A percentile compares a stretch with the other conserved stretches of the same genome.
Conservation (phyloP, 495 filamentous ascomycete genomes). For the Annulohypoxylon maeteangense region DNA sequence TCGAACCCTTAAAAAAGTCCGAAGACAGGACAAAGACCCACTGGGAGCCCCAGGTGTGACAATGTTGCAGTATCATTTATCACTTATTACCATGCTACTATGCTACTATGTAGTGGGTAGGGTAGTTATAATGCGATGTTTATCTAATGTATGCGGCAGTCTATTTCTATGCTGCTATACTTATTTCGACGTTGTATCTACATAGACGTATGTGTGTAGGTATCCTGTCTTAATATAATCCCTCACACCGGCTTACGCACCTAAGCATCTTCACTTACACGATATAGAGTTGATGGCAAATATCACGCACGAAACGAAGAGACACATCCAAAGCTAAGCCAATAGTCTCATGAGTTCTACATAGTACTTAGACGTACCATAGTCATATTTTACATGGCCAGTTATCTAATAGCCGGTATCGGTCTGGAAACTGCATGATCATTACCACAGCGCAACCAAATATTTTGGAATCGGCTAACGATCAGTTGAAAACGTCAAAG, state of each 20-base stretch:
- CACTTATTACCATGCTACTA: conserved; percentile 12
- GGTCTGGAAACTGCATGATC: conserved; percentile 1
- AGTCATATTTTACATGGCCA: background rate
- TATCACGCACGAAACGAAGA: conserved; percentile 10
- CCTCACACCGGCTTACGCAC: conserved; percentile 25
- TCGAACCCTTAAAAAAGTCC: background rate
- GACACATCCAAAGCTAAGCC: background rate
- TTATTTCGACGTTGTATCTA: background rate
- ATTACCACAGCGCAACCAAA: background rate
- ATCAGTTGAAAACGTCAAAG: conserved; percentile 16
- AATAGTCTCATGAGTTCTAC: background rate
- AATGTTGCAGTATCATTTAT: conserved; percentile 20
- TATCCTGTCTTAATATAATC: conserved; percentile 31
- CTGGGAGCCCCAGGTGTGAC: background rate
- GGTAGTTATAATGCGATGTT: conserved; percentile 2
- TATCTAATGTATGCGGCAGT: background rate
- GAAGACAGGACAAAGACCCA: background rate
- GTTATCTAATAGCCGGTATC: conserved; percentile 26
- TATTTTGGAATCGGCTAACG: conserved; percentile 8
- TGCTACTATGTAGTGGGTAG: background rate
- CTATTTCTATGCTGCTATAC: background rate
- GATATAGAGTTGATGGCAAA: conserved; percentile 23
- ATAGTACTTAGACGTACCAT: background rate
- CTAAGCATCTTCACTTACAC: conserved; percentile 7
- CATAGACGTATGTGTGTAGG: background rate